A percentile compares a stretch with the other conserved stretches of the same genome.
These are phyloP conservation scores for Omphalea diandra DNA, from an alignment of 441 rosid species.

Conservation along the genomic window DNA sequence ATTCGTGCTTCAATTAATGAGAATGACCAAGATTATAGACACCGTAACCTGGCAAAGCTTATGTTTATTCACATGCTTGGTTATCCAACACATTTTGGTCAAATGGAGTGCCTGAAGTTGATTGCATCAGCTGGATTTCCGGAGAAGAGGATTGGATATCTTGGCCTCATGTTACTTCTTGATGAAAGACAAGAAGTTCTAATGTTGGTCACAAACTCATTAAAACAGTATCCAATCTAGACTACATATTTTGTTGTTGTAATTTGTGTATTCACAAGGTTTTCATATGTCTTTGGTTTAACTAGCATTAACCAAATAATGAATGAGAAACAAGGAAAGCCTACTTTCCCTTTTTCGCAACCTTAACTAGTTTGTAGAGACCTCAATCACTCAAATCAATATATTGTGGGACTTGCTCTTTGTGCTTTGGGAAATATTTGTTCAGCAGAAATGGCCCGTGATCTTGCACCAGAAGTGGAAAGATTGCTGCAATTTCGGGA, in stretches of 20 bases:
- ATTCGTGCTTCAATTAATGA: slow-evolving; percentile 89
- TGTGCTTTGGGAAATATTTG: slow-evolving; percentile 99
- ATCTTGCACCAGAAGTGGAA: slow-evolving; percentile 99
- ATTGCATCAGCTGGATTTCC: slow-evolving; percentile 96
- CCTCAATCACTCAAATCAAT: slow-evolving; percentile 96
- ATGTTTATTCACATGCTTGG: slow-evolving; percentile 99
- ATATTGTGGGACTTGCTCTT: slow-evolving; percentile 96
- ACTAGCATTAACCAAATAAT: slow-evolving; percentile 27
- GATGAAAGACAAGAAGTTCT: slow-evolving; percentile 99
- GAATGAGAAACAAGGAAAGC: slow-evolving; percentile 5
- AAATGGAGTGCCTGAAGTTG: slow-evolving; percentile 97
- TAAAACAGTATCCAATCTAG: slow-evolving; percentile 97
- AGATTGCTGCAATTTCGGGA: slow-evolving; percentile 96
- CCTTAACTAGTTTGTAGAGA: slow-evolving; percentile 86
- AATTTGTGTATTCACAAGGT: not conserved
- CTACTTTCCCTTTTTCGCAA: slow-evolving; percentile 18
- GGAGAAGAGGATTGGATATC: slow-evolving; percentile 98
- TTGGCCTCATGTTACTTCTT: slow-evolving; percentile 96
- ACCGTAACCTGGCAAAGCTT: slow-evolving; percentile 81
- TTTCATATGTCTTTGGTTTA: slow-evolving; percentile 43
- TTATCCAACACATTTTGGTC: slow-evolving; percentile 99
- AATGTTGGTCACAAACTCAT: slow-evolving; percentile 98
- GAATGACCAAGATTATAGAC: slow-evolving; percentile 81
- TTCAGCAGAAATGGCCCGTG: slow-evolving; percentile 99
- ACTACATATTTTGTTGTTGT: not conserved